Conservation (phyloP, 352 stramenopile genomes). For the Globisporangium spiculum region DNA sequence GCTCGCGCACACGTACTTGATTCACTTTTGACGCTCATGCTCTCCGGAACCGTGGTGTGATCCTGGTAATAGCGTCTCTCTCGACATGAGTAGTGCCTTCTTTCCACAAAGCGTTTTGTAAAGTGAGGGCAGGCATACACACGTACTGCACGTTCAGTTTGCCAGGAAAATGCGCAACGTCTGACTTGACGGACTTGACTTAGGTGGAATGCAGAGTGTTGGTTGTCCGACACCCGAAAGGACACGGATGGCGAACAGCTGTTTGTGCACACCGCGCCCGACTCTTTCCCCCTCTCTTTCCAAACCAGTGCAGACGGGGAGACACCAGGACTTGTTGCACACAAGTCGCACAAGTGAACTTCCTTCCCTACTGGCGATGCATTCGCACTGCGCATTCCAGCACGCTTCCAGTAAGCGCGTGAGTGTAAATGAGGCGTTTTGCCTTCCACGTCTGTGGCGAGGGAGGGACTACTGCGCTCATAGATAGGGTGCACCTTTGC, state of each 20-base stretch:
- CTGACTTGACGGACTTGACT: background rate
- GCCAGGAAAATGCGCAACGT: background rate
- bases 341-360: background rate
- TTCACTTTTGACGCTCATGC: background rate
- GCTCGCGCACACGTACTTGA: background rate
- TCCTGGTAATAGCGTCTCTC: background rate
- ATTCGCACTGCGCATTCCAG: background rate
- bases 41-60: background rate
- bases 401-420: background rate
- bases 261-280: background rate
- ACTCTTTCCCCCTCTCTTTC: background rate
- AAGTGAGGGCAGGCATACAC: background rate
- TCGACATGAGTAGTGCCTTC: background rate
- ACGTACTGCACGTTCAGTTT: background rate
- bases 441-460: too few relatives aligned
- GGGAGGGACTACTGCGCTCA: background rate
- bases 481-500: background rate
- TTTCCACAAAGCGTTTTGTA: background rate
- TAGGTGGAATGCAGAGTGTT: background rate
- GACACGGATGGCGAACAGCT: background rate
- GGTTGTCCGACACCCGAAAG: slow-evolving; percentile 2
- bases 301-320: background rate
- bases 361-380: background rate
- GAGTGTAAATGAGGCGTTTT: too few relatives aligned
- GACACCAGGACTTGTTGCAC: background rate